phyloP scores from a whole-genome alignment of 371 early-diverging fungal species.

The Circinella umbellata region DNA sequence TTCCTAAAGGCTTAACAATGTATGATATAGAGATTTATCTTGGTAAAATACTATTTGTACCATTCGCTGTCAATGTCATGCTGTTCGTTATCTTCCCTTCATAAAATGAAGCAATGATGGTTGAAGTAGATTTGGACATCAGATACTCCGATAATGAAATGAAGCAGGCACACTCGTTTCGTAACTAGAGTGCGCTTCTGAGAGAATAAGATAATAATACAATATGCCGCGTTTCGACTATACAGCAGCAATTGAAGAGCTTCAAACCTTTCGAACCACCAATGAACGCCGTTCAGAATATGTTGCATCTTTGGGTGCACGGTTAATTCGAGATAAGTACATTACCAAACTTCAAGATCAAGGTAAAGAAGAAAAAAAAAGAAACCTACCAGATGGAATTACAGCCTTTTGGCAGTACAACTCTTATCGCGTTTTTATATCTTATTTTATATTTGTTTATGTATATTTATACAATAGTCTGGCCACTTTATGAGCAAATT shows the following conservation, averaged over 20 bases:
- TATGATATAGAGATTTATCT: too few species aligned
- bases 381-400: background rate
- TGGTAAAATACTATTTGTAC: too few species aligned
- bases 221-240: slow-evolving; percentile 43
- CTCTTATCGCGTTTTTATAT: background rate
- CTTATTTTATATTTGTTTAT: background rate
- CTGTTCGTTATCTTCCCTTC: too few species aligned
- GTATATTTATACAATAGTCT: slow-evolving; percentile 48
- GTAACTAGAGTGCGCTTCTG: background rate
- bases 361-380: slow-evolving; percentile 25
- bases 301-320: slow-evolving; percentile 40
- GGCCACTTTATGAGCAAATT: slow-evolving; percentile 84
- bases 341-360: slow-evolving; percentile 43
- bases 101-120: too few species aligned
- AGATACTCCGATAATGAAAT: too few species aligned
- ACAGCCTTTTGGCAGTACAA: background rate
- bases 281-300: slow-evolving; percentile 45
- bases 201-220: background rate
- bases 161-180: too few species aligned
- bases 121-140: too few species aligned
- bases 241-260: slow-evolving; percentile 36
- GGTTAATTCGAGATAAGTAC: slow-evolving; percentile 42
- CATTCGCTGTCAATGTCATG: too few species aligned
- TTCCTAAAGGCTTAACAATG: too few species aligned
- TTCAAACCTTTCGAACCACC: slow-evolving; percentile 39